A percentile compares a stretch with the other conserved stretches of the same genome.
phyloP scores from a whole-genome alignment of 768 basidiomycete genomes.

The Macrolepiota dolichaula region DNA sequence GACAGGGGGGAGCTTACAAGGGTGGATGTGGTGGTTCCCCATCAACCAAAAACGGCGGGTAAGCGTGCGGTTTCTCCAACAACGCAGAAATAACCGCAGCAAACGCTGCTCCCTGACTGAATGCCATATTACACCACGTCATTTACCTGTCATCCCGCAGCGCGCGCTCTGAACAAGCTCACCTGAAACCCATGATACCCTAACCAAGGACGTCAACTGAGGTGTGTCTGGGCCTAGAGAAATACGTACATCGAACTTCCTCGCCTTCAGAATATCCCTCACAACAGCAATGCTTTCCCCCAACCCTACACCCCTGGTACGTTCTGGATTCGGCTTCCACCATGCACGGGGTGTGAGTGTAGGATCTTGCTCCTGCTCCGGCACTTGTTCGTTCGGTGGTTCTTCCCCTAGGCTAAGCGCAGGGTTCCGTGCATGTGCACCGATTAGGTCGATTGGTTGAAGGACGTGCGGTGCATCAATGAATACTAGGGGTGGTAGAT shows the following conservation, averaged over 20 bases:
- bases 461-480: slow-evolving; percentile 69
- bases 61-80: slow-evolving; percentile 33
- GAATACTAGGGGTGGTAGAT: slow-evolving; percentile 55
- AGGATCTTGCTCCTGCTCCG: slow-evolving; percentile 38
- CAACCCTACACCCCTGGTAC: slow-evolving; percentile 48
- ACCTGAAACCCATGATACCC: slow-evolving; percentile 81
- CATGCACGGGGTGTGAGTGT: slow-evolving; percentile 60
- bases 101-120: slow-evolving; percentile 71
- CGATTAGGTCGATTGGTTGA: slow-evolving; percentile 55
- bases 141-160: neutral
- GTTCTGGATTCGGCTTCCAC: slow-evolving; percentile 55
- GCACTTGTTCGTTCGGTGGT: slow-evolving; percentile 35
- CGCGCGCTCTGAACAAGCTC: slow-evolving; percentile 10
- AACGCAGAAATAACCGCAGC: slow-evolving; percentile 65
- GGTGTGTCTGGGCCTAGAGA: neutral
- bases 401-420: slow-evolving; percentile 25
- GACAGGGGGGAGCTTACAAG: slow-evolving; percentile 43
- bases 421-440: slow-evolving; percentile 15
- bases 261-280: slow-evolving; percentile 48
- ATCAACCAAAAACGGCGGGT: slow-evolving; percentile 58
- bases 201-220: slow-evolving; percentile 20
- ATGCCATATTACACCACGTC: neutral
- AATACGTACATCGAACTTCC: slow-evolving; percentile 58
- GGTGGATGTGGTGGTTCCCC: slow-evolving; percentile 65
- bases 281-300: slow-evolving; percentile 51